Conservation (phyloP, 1,284 basidiomycete species). For the Ganoderma leucocontextum region DNA sequence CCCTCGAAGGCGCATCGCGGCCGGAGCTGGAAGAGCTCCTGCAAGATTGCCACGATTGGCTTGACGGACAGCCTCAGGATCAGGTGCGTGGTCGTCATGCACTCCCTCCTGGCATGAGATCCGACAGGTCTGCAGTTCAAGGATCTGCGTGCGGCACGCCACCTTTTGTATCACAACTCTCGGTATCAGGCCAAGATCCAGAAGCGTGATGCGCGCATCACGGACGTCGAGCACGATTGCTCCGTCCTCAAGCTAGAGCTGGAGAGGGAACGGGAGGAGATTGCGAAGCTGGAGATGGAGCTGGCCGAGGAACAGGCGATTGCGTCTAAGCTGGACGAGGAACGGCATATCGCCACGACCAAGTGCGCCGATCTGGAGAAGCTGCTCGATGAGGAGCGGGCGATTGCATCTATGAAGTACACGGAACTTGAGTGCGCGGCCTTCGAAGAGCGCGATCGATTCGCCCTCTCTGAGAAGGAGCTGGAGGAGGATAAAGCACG, state of each 20-base stretch:
- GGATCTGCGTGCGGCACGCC: conserved; percentile 37
- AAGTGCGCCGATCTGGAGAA: conserved; percentile 36
- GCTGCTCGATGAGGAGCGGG: conserved; percentile 41
- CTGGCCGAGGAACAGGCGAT: conserved; percentile 40
- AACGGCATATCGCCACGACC: conserved; percentile 29
- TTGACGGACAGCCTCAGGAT: conserved; percentile 45
- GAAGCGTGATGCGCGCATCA: conserved; percentile 28
- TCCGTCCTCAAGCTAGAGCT: conserved; percentile 38
- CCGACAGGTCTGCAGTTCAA: conserved; percentile 27
- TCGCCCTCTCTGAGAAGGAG: conserved; percentile 45
- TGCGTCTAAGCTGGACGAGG: conserved; percentile 34
- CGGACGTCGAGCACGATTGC: conserved; percentile 26
- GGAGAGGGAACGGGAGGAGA: conserved; percentile 39
- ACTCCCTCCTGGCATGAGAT: background rate
- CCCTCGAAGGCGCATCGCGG: conserved; percentile 46
- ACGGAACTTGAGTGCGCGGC: conserved; percentile 38
- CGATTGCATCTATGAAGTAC: conserved; percentile 29
- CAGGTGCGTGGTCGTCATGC: conserved; percentile 40
- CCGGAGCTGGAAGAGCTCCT: conserved; percentile 47
- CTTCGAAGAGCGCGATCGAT: conserved; percentile 47
- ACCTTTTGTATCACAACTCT: conserved; percentile 33
- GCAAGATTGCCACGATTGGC: conserved; percentile 47
- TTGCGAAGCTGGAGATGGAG: conserved; percentile 32
- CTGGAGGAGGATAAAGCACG: conserved; percentile 47
- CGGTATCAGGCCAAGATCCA: conserved; percentile 30